A percentile compares a stretch with the other conserved stretches of the same genome.
Conservation (phyloP, 805 yeast genomes). For the Starmerella bombi region DNA sequence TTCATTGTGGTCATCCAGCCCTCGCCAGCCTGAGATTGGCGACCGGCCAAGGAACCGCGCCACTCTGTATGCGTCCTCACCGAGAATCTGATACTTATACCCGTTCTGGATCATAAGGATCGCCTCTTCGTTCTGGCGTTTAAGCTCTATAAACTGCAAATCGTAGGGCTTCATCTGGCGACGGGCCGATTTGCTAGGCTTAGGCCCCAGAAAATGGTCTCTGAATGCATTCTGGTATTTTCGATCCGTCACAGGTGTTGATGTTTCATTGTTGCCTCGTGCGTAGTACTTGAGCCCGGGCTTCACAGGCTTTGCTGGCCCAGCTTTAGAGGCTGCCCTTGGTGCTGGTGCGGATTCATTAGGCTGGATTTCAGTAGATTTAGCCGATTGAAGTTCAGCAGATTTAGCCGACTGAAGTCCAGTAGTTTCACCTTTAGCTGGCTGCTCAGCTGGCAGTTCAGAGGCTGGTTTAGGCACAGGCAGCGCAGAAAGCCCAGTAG, state of each 20-base stretch:
- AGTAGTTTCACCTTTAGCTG: no score
- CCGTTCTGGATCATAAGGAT: constrained; percentile 79
- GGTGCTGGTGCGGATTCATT: no score
- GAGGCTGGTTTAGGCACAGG: no score
- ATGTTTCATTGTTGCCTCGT: not conserved
- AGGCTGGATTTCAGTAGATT: no score
- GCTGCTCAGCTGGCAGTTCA: not conserved
- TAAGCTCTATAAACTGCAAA: constrained; percentile 58
- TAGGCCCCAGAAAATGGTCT: constrained; percentile 1
- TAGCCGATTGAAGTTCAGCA: not conserved
- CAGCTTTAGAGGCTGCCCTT: not conserved
- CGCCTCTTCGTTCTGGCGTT: constrained; percentile 47
- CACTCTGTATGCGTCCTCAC: constrained; percentile 66
- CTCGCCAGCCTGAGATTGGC: constrained; percentile 53
- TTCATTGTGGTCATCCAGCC: constrained; percentile 36
- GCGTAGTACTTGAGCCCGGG: not conserved
- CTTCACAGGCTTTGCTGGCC: not conserved
- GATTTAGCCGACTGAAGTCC: no score
- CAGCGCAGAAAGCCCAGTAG: no score
- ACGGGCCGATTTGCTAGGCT: constrained; percentile 2
- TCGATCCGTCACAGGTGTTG: not conserved
- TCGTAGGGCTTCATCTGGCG: constrained; percentile 64
- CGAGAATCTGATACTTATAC: constrained; percentile 77
- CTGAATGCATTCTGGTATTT: constrained; percentile 5
- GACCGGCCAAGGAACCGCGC: constrained; percentile 43